Conservation (phyloP, 495 filamentous ascomycete species). For the Podospora tetraspora region DNA sequence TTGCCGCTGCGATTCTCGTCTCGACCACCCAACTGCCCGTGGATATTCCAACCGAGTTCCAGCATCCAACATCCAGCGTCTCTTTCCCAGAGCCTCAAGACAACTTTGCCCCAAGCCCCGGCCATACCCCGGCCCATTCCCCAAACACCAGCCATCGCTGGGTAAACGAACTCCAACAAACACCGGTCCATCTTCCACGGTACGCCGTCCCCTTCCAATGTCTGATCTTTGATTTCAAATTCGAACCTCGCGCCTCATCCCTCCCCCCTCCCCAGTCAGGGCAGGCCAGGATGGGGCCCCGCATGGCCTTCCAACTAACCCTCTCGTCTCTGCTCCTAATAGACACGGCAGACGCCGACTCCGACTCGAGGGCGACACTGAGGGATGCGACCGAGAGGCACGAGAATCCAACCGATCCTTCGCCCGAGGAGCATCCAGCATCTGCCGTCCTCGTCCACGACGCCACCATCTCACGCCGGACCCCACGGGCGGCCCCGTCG, state of each 20-base stretch:
- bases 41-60: background rate
- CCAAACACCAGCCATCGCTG: background rate
- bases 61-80: background rate
- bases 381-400: background rate
- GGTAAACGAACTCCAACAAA: background rate
- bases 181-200: background rate
- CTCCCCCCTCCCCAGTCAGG: background rate
- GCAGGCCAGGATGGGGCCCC: background rate
- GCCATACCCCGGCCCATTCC: background rate
- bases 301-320: background rate
- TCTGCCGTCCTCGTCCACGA: background rate
- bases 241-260: background rate
- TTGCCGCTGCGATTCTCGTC: background rate
- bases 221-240: background rate
- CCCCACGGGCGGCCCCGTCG: background rate
- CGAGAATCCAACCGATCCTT: background rate
- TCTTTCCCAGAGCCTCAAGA: background rate
- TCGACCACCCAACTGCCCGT: background rate
- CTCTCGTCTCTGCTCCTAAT: background rate
- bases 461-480: background rate
- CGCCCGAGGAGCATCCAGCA: background rate
- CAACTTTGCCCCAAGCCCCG: background rate
- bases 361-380: background rate
- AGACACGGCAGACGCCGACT: constrained; percentile 7
- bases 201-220: constrained; percentile 7